Base-by-base conservation (phyloP, 106 monocot genomes). In the Apostasia shenzhenica region DNA sequence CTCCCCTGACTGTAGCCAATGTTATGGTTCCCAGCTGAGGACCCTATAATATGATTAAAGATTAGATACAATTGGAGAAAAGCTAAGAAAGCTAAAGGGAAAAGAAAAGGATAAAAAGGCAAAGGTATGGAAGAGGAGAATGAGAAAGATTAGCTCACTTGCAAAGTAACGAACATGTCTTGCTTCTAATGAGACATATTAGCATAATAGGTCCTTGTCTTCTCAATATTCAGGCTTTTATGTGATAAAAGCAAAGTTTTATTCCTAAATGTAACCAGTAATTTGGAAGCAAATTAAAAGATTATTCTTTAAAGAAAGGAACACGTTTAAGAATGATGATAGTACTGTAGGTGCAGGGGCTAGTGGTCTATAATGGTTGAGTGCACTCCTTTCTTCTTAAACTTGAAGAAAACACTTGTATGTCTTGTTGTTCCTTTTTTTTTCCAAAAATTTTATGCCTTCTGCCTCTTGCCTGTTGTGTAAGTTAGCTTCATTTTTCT, bases 51-150 rank as follows among this genome's bases (percentile, higher is more conserved):
- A 48, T 46, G 65, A 65, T 48, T 65, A 48, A 37, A 26, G 3
- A 62, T 48, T 13, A 38, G 48, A 38, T 48, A 26, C 3, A 46
- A 49, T 48, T 11, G 26, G 65, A 37, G 9, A 43, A 63, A 63
- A 9, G 59, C 40, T 45, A 45, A 45, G 45, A 65, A 65, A 65
- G 65, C 8, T 48, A 65, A 65, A 65, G 65, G 62, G 12, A 45
- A 62, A 65, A 65, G 48, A 48, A 65, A 65, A 65, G 43, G 65
- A 14, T 26, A 26, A 65, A 65, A 65, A 48, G 65, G 49, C 14
- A 65, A 65, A 65, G 65, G 3, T 8, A 45, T 63, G 12, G 7
- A 48, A 43, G 11, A 49, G 48, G 5, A 65, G 14, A 65, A 65
- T 65, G 65, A 65, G n/a, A n/a, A 7, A 8, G 0, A 43, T 49